A percentile compares a stretch with the other conserved stretches of the same genome.
Conservation (phyloP, 495 filamentous ascomycete species). For the Cercophora samala region DNA sequence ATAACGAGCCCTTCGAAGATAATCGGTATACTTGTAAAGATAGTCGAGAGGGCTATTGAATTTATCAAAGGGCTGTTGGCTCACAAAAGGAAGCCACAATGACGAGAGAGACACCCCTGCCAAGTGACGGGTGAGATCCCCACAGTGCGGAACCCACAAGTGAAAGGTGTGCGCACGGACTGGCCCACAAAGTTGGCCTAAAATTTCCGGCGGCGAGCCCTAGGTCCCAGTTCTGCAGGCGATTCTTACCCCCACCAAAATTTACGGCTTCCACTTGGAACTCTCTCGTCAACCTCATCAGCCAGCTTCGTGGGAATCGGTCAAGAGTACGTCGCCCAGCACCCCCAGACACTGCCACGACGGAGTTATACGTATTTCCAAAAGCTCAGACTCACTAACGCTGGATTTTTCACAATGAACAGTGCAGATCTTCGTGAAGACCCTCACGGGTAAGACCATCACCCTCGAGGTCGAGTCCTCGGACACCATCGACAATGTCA, state of each 20-base stretch:
- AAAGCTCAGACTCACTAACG: constrained; percentile 35
- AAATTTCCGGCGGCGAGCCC: constrained; percentile 20
- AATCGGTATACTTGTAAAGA: no score
- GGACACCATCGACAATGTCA: constrained; percentile 99
- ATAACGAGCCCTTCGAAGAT: no score
- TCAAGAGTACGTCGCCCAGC: constrained; percentile 36
- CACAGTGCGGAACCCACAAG: background rate
- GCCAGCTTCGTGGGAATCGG: constrained; percentile 33
- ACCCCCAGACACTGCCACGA: constrained; percentile 6
- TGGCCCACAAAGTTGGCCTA: constrained; percentile 9
- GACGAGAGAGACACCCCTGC: background rate
- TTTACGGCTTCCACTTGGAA: constrained; percentile 25
- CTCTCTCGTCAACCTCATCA: constrained; percentile 33
- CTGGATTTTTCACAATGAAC: constrained; percentile 19
- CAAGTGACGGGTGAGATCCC: background rate
- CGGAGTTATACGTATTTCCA: background rate
- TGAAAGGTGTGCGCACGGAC: constrained; percentile 3
- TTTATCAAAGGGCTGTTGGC: no score
- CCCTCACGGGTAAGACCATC: constrained; percentile 99
- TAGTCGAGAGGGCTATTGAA: background rate
- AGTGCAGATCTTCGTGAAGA: constrained; percentile 82
- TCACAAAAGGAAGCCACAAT: background rate
- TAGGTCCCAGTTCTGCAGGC: constrained; percentile 16
- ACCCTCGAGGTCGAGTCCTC: constrained; percentile 98
- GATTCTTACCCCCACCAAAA: constrained; percentile 37